Evolutionary conservation across 2,329 filamentous ascomycete species (phyloP).

Genomic region (Pseudogymnoascus sp.): DNA sequence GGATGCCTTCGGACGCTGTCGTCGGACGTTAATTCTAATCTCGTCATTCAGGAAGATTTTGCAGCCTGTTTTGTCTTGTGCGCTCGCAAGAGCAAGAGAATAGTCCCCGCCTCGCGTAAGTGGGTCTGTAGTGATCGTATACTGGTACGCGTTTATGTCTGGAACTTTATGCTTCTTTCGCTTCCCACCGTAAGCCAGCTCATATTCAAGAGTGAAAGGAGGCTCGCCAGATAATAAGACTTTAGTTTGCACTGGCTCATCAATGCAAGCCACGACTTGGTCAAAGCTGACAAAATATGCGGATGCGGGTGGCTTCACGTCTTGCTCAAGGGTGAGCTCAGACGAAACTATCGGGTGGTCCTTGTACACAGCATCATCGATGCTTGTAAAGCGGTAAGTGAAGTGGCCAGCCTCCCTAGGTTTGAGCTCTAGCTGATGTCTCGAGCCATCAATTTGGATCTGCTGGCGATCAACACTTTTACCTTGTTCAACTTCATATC

Average conservation of each 20-base stretch:
- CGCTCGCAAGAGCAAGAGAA: slow-evolving; percentile 72
- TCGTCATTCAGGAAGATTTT: slow-evolving; percentile 80
- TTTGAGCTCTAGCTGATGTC: slow-evolving; percentile 76
- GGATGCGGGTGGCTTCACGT: slow-evolving; percentile 86
- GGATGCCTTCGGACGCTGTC: slow-evolving; percentile 76
- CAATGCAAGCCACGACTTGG: slow-evolving; percentile 66
- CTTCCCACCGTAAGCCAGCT: slow-evolving; percentile 83
- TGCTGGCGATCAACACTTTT: slow-evolving; percentile 44
- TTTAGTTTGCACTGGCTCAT: slow-evolving; percentile 67
- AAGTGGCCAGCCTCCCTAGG: slow-evolving; percentile 77
- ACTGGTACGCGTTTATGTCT: slow-evolving; percentile 53
- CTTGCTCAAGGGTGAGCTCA: slow-evolving; percentile 66
- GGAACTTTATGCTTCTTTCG: slow-evolving; percentile 60
- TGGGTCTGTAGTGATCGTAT: slow-evolving; percentile 67
- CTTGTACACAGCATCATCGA: slow-evolving; percentile 77
- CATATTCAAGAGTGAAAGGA: slow-evolving; percentile 87
- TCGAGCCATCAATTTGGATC: slow-evolving; percentile 58
- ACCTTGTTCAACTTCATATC: slow-evolving; percentile 53
- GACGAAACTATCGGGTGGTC: slow-evolving; percentile 53
- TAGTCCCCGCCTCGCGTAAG: slow-evolving; percentile 83
- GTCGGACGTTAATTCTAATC: slow-evolving; percentile 75
- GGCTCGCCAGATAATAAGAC: slow-evolving; percentile 72
- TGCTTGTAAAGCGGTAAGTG: slow-evolving; percentile 73
- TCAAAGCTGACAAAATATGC: slow-evolving; percentile 57
- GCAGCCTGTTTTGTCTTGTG: slow-evolving; percentile 81